Percentiles rank a stretch among this genome's conserved stretches.
Evolutionary conservation across 1,284 basidiomycete genomes (phyloP).

Genomic region (Apiotrichum sp.): DNA sequence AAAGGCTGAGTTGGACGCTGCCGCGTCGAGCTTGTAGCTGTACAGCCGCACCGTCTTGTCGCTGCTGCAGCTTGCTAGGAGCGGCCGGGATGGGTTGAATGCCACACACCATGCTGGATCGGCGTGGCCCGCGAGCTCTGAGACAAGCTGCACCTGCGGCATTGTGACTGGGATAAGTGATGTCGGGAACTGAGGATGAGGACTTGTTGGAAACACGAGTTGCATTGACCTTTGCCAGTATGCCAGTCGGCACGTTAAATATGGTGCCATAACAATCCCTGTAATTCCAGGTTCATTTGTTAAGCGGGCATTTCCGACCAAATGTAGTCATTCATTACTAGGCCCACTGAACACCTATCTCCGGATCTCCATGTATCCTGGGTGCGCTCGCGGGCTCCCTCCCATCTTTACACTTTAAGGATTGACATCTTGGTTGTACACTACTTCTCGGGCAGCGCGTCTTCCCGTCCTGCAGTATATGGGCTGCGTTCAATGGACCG

Average conservation of each 20-base stretch:
- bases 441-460: neutral
- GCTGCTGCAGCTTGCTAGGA: constrained; percentile 87
- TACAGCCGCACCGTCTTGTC: constrained; percentile 89
- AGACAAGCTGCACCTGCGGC: constrained; percentile 37
- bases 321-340: too few relatives aligned
- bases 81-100: constrained; percentile 79
- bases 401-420: neutral
- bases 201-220: too few relatives aligned
- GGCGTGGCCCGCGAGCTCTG: constrained; percentile 58
- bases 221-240: too few relatives aligned
- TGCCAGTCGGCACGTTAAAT: too few relatives aligned
- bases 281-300: too few relatives aligned
- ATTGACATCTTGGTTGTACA: constrained; percentile 1
- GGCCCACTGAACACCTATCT: too few relatives aligned
- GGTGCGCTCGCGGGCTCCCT: too few relatives aligned
- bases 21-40: constrained; percentile 53
- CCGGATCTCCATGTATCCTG: too few relatives aligned
- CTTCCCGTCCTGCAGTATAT: neutral
- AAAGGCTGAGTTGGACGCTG: constrained; percentile 10
- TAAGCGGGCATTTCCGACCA: too few relatives aligned
- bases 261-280: too few relatives aligned
- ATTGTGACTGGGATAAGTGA: constrained; percentile 13
- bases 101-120: constrained; percentile 83
- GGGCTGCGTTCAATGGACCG: too few relatives aligned
- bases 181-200: too few relatives aligned